Evolutionary conservation across 495 filamentous ascomycete genomes (phyloP), one percentile per base, ranked within the genome.

Genomic region (Lasiosphaeria miniovina): DNA sequence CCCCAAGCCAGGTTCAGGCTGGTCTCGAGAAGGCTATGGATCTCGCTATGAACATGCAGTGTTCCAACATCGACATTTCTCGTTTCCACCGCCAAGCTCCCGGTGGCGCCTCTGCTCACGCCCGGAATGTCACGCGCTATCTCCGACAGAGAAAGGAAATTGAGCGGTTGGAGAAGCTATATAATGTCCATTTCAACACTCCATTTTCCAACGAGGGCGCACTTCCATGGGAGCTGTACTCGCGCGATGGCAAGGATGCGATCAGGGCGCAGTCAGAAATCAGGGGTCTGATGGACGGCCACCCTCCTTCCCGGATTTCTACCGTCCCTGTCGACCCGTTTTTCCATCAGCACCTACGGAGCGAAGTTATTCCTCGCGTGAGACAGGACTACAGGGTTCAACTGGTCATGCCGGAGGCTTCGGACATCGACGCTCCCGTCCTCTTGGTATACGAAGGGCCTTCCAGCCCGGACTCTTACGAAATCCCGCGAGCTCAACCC

Each of bases 371-470:
- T 9, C 77, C 81, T 36, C 81, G 82, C 53, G 77, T 96, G 34
- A 84, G 86, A 57, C 77, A 85, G 56, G 84, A 91, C 31, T 90
- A 84, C 63, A 89, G 90, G 61, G 92, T 97, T 10, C 86, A 90
- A 61, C 65, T 95, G 14, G 81, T 96, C 9, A 74, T 93, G 17
- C 90, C 92, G 0, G 84, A 90, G 24, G 77, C 84, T 3, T 55
- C 72, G 1, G 79, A 86, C 43, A 71, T 84, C 41, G 79, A 80
- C 53, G 71, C 77, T 0, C 84, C 91, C n/a, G 77, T 96, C 24
- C 79, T 96, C 40, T 80, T 97, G 35, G 88, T 97, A 9, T 96
- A 90, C 65, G 93, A 97, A 70, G 91, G 89, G 24, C 74, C 80
- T 2, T 74, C 76, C 24, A 76, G 81, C 36, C 71, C 77, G 0